Evolutionary conservation across 140 eudicot genomes (phyloP), one percentile per base, ranked within the genome.

Genomic region (Cichorium intybus): DNA sequence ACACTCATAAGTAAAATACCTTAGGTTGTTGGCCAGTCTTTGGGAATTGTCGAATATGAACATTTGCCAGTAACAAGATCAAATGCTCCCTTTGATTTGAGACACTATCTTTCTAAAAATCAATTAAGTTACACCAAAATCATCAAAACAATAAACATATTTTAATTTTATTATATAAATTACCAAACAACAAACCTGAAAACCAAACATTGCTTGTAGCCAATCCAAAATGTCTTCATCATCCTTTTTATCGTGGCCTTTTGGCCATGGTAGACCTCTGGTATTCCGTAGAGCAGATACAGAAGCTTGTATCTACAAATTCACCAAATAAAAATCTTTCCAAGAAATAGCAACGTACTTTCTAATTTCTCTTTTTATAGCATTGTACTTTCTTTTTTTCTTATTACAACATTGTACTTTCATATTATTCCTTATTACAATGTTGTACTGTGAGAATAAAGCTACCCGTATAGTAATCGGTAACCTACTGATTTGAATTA

Each of bases 191-290:
- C 67, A 24, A 46, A 90, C 97, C 96, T 90, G 97, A 74, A 90
- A 90, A 60, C 97, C 97, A 74, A 91, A 91, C 95, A 87, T 76
- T n/a, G 77, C 69, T 61, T 91, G 96, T 43, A 91, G 86, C 97
- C 97, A 91, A 72, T 87, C 97, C 70, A 91, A 77, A 71, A 87
- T 80, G 61, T 91, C 97, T 46, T 82, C 97, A 72, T 85, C 96
- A 17, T 6, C 81, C 75, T 90, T 90, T 69, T 79, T 87, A 45
- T 56, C 80, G 76, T 85, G 55, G 26, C 60, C 91, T 71, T 79
- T 87, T 23, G 95, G 88, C 97, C 97, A 91, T 26, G 95, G 96
- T 27, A 91, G 81, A 64, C 97, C 97, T 77, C 96, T 84, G 21
- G 82, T 91, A 61, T 84, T 82, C 46, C 95, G 95, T 20, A 91